phyloP scores from a whole-genome alignment of 306 rosid genomes.

The Cucumis sativus region Cucumber_9930_V3 NC_026656.2:3604001-3604500 shows the following conservation, averaged over 20 bases:
- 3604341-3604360: background rate
- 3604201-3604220: too few relatives aligned
- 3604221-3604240: background rate
- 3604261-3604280: background rate
- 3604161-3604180: too few relatives aligned
- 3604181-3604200: too few relatives aligned
- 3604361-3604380: background rate
- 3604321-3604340: background rate
- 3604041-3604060: too few relatives aligned
- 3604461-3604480: background rate
- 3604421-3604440: background rate
- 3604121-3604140: too few relatives aligned
- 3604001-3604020: too few relatives aligned
- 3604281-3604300: background rate
- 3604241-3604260: conserved; percentile 8
- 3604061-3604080: too few relatives aligned
- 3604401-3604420: background rate
- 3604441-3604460: background rate
- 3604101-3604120: too few relatives aligned
- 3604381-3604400: background rate
- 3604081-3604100: too few relatives aligned
- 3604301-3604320: too few relatives aligned
- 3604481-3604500: background rate
- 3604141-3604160: too few relatives aligned
- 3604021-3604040: too few relatives aligned